Evolutionary conservation across 306 rosid species (phyloP).

Genomic region (Hippophae rhamnoides): DNA sequence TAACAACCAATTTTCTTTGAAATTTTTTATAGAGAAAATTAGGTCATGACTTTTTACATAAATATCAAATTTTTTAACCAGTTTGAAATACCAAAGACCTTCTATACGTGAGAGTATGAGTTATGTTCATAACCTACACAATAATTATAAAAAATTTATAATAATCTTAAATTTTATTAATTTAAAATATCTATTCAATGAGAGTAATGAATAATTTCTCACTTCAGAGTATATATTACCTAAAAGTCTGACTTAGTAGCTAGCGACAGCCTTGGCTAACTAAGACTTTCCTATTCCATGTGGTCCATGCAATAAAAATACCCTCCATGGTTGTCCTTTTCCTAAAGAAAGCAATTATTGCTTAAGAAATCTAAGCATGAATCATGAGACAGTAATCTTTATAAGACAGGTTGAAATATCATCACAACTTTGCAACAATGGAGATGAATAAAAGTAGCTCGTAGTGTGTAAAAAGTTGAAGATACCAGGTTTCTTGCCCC

Average conservation of each 20-base stretch:
- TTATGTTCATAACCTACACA: too few relatives aligned
- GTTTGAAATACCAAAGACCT: too few relatives aligned
- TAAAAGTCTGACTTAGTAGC: constrained; percentile 95
- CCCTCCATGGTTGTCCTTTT: constrained; percentile 97
- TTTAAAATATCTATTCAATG: too few relatives aligned
- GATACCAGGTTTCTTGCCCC: not conserved
- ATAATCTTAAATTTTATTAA: too few relatives aligned
- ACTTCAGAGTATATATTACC: constrained; percentile 32
- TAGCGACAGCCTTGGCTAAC: constrained; percentile 98
- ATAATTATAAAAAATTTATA: too few relatives aligned
- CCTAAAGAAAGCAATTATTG: constrained; percentile 36
- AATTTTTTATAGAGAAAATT: too few relatives aligned
- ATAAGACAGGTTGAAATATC: constrained; percentile 4
- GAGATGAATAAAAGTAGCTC: not conserved
- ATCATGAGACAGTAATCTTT: not conserved
- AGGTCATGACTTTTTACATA: too few relatives aligned
- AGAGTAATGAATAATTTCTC: too few relatives aligned
- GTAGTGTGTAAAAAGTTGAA: not conserved
- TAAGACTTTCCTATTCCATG: constrained; percentile 99
- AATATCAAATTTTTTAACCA: too few relatives aligned
- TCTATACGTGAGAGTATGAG: too few relatives aligned
- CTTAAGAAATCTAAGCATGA: not conserved
- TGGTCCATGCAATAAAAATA: constrained; percentile 85
- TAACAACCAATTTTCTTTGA: too few relatives aligned
- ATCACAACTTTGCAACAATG: not conserved